Base-by-base conservation (phyloP, 257 asterid genomes). In the Scutellaria minor region DNA sequence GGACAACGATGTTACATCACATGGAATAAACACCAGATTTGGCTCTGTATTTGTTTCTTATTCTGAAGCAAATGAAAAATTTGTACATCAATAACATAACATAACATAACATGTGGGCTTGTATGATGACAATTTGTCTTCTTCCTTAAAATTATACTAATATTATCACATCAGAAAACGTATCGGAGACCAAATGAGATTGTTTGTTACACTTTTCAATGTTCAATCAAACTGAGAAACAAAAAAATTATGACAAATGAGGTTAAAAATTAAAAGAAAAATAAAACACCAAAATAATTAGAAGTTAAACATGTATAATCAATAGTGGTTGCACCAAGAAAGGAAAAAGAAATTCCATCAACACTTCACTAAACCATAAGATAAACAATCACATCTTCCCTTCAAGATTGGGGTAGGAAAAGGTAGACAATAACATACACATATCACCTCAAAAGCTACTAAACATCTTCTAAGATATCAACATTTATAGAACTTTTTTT, bases 271-370 rank as follows among this genome's bases (percentile, higher is more conserved):
- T 41, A 66, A 9, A 46, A 39, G 9, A 39, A 48, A 13, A 11
- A 14, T 6, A 6, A 1, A 14, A 66, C 18, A 37, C 27, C 8
- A 6, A 20, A 9, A 64, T 9, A 64, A 48, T 47, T 48, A 57
- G 24, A 58, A 62, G 82, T 66, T 70, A 59, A 64, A 71, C 41
- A 56, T 60, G 75, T 57, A 24, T 22, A 60, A 78, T 71, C 80
- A 72, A 18, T 12, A 57, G 79, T 55, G 10, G 85, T 73, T 80
- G 74, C 56, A 84, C 77, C 88, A 68, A 60, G 74, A 77, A 59
- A 75, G 50, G 93, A 88, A 69, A 82, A 82, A 0, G 88, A 84
- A 83, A 75, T 64, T 9, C 76, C 84, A 83, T 81, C 87, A 77
- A 79, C 75, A 71, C 68, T 79, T 73, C 64, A 83, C 77, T 66